Evolutionary conservation across 805 yeast genomes (phyloP).

Genomic region (Saccharomycopsis javanensis): DNA sequence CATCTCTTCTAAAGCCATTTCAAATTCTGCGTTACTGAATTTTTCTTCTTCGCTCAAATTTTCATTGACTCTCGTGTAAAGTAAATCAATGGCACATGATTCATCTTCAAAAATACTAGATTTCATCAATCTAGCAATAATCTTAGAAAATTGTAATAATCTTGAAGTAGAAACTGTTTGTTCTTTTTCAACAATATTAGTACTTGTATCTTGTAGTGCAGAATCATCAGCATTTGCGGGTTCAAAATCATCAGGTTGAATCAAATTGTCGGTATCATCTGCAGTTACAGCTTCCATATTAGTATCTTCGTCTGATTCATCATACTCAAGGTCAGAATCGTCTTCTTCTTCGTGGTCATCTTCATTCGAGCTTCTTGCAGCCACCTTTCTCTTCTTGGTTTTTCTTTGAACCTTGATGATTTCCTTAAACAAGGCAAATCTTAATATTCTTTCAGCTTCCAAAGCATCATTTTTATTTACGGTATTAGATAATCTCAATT

Average conservation of each 20-base stretch:
- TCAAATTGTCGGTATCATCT: slow-evolving; percentile 33
- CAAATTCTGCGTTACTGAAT: slow-evolving; percentile 35
- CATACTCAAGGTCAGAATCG: slow-evolving; percentile 19
- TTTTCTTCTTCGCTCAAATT: slow-evolving; percentile 39
- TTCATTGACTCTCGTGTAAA: slow-evolving; percentile 36
- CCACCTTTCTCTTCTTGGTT: slow-evolving; percentile 23
- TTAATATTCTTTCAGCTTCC: slow-evolving; percentile 75
- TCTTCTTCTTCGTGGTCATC: slow-evolving; percentile 20
- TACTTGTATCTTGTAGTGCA: background rate
- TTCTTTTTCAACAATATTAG: slow-evolving; percentile 15
- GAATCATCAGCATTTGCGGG: slow-evolving; percentile 9
- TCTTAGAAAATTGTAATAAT: slow-evolving; percentile 35
- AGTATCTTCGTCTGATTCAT: slow-evolving; percentile 14
- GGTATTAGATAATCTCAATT: slow-evolving; percentile 72
- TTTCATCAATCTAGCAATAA: slow-evolving; percentile 38
- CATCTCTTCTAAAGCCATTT: slow-evolving; percentile 35
- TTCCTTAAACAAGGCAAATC: slow-evolving; percentile 82
- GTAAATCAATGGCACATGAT: slow-evolving; percentile 30
- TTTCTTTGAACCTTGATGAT: slow-evolving; percentile 33
- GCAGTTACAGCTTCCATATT: slow-evolving; percentile 2
- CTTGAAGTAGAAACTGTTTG: slow-evolving; percentile 43
- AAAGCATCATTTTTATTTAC: slow-evolving; percentile 72
- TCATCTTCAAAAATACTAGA: slow-evolving; percentile 35
- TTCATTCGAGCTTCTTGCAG: slow-evolving; percentile 23
- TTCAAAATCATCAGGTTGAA: slow-evolving; percentile 4